phyloP scores from a whole-genome alignment of 345 rosid species.

The Diplotaxis tenuifolia region DNA sequence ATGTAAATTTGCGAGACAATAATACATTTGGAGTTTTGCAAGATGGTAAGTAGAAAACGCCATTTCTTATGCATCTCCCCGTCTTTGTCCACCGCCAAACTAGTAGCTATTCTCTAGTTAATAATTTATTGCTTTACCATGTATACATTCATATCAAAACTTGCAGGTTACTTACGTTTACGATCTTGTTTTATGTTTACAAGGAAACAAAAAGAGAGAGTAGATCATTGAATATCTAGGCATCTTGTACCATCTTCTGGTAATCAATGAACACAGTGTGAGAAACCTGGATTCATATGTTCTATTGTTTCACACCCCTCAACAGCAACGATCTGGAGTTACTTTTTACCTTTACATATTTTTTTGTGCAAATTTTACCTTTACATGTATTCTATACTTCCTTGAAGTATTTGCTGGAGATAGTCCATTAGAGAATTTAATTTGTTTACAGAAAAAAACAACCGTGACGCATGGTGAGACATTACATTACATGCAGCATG shows the following conservation, averaged over 20 bases:
- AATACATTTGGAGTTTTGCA: conserved; percentile 26
- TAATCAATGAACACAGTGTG: background rate
- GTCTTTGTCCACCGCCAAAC: conserved; percentile 38
- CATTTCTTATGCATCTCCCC: conserved; percentile 15
- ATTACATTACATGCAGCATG: background rate
- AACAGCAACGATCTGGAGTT: background rate
- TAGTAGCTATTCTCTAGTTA: conserved; percentile 14
- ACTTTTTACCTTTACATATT: background rate
- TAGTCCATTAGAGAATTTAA: background rate
- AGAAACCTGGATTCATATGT: conserved; percentile 13
- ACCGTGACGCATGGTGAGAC: background rate
- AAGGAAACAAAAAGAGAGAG: background rate
- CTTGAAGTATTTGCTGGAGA: background rate
- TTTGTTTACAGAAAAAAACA: background rate
- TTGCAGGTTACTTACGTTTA: background rate
- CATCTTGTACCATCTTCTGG: background rate
- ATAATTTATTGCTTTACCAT: background rate
- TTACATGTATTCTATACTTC: background rate
- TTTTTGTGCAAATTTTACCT: too few species aligned
- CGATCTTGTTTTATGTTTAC: background rate
- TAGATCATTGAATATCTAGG: background rate
- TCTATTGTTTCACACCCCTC: background rate
- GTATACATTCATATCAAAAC: background rate
- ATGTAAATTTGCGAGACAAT: conserved; percentile 12
- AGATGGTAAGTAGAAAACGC: conserved; percentile 33